These are phyloP conservation scores for Leptographium radiaticola DNA, from an alignment of 2,329 filamentous ascomycete genomes.

Conservation along the genomic window DNA sequence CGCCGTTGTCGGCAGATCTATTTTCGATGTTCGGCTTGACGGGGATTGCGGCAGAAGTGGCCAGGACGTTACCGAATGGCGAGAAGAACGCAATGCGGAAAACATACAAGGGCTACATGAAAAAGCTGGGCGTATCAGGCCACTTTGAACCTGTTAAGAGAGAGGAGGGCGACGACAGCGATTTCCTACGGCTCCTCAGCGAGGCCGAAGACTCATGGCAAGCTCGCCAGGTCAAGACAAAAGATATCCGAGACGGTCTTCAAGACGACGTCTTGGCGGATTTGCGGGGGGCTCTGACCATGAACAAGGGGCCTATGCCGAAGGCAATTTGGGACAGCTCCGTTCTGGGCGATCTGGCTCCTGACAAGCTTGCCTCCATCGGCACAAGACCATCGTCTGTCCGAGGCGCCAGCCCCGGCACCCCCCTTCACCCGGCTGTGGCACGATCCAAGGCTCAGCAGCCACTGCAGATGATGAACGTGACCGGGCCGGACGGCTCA, in stretches of 20 bases:
- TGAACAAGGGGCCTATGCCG: conserved; percentile 43
- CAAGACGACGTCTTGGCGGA: conserved; percentile 27
- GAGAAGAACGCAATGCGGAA: conserved; percentile 55
- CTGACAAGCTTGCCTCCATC: conserved; percentile 22
- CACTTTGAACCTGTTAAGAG: conserved; percentile 48
- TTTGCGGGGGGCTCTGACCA: conserved; percentile 39
- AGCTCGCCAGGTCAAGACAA: conserved; percentile 37
- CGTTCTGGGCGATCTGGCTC: conserved; percentile 42
- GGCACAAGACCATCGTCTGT: conserved; percentile 27
- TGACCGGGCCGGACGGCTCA: conserved; percentile 26
- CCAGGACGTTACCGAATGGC: conserved; percentile 49
- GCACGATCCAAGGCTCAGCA: conserved; percentile 24
- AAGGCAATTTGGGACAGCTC: conserved; percentile 43
- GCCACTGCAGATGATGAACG: conserved; percentile 15
- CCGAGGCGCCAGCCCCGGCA: conserved; percentile 39
- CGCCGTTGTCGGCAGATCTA: conserved; percentile 40
- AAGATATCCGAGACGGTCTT: conserved; percentile 41
- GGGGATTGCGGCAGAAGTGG: conserved; percentile 45
- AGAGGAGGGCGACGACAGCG: conserved; percentile 34
- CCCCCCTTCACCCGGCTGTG: conserved; percentile 27
- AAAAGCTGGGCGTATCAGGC: conserved; percentile 46
- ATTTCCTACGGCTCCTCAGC: conserved; percentile 38
- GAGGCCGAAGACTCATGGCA: conserved; percentile 45
- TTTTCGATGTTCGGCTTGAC: conserved; percentile 45
- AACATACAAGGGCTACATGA: conserved; percentile 57